Conservation (phyloP, 2,329 filamentous ascomycete genomes). For the Thielaviopsis ethacetica region DNA sequence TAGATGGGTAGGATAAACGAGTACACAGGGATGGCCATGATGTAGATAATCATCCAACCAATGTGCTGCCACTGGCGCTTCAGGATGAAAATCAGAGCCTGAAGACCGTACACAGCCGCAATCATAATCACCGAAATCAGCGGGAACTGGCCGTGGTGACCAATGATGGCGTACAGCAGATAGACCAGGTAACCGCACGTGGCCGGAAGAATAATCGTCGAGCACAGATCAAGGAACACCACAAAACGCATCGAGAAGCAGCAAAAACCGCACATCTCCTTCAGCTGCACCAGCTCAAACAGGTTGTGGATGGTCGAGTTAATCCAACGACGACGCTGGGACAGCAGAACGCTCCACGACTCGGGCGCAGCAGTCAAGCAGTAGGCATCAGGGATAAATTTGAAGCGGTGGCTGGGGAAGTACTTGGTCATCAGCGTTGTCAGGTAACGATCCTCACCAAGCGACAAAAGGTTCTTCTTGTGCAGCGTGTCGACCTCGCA, state of each 20-base stretch:
- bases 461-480: conserved; percentile 85
- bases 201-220: conserved; percentile 81
- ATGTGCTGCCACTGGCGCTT: conserved; percentile 97
- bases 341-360: conserved; percentile 82
- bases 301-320: conserved; percentile 98
- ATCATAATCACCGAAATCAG: conserved; percentile 78
- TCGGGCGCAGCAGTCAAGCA: conserved; percentile 89
- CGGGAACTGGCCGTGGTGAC: conserved; percentile 58
- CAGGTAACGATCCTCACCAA: conserved; percentile 92
- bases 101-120: conserved; percentile 83
- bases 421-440: conserved; percentile 98
- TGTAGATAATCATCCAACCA: conserved; percentile 98
- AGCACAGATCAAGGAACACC: conserved; percentile 84
- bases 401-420: conserved; percentile 90
- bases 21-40: conserved; percentile 89
- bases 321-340: conserved; percentile 98
- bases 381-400: conserved; percentile 86
- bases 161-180: conserved; percentile 65
- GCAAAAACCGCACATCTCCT: conserved; percentile 96
- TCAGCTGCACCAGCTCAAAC: conserved; percentile 73
- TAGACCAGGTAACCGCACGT: conserved; percentile 78
- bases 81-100: conserved; percentile 89
- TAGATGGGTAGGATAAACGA: conserved; percentile 83
- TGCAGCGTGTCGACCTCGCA: conserved; percentile 87
- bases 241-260: conserved; percentile 97